A percentile compares a stretch with the other conserved stretches of the same genome.
These are phyloP conservation scores for Chenopodium formosanum DNA, from an alignment of 148 eudicot species.

Conservation along the genomic window DNA sequence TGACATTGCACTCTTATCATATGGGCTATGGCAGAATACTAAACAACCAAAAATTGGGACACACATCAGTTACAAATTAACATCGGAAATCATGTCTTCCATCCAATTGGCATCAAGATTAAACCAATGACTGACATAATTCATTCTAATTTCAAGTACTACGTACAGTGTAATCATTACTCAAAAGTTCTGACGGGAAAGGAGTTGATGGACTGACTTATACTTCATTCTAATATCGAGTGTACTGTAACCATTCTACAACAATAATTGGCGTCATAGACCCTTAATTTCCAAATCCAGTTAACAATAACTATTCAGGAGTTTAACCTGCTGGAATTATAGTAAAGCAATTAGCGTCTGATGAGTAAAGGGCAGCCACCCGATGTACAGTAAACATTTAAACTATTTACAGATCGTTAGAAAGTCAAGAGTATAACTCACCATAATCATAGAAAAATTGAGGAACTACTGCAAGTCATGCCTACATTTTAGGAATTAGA, in stretches of 20 bases:
- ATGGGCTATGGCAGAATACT: background rate
- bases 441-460: background rate
- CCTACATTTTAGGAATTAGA: background rate
- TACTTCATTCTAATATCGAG: too few relatives aligned
- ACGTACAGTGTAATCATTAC: background rate
- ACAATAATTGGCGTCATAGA: too few relatives aligned
- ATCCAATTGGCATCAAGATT: background rate
- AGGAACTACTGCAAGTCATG: background rate
- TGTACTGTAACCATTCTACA: too few relatives aligned
- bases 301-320: too few relatives aligned
- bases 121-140: background rate
- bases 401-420: background rate
- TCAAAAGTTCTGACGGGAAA: background rate
- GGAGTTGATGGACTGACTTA: too few relatives aligned
- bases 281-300: too few relatives aligned
- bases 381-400: background rate
- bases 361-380: background rate
- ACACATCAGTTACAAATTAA: background rate
- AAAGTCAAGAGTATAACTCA: background rate
- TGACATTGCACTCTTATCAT: background rate
- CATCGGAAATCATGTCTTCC: background rate
- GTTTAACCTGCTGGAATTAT: too few relatives aligned
- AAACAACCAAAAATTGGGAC: background rate
- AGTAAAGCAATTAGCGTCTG: background rate
- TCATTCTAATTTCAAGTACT: background rate